These are phyloP conservation scores for Boletus sensibilis DNA, from an alignment of 768 basidiomycete genomes.

Conservation along the genomic window DNA sequence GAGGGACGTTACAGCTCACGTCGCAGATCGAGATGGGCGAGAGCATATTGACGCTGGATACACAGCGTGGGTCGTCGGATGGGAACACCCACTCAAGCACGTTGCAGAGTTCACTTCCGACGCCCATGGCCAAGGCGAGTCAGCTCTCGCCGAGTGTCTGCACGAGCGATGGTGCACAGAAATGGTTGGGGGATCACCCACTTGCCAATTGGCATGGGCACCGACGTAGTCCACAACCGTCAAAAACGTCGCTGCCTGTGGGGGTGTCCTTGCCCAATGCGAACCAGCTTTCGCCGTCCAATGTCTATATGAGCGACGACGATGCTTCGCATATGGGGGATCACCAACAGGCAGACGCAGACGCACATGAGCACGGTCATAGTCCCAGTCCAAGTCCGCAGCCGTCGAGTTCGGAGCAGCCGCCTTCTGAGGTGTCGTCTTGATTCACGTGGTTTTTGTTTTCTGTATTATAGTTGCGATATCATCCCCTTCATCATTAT, in stretches of 20 bases:
- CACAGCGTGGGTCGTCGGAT: background rate
- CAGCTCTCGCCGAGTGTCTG: background rate
- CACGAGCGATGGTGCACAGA: background rate
- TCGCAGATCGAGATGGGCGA: slow-evolving; percentile 17
- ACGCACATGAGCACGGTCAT: background rate
- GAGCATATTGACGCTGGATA: background rate
- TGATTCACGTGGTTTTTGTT: background rate
- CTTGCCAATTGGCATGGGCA: background rate
- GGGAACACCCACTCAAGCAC: background rate
- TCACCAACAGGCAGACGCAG: background rate
- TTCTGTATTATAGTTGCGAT: background rate
- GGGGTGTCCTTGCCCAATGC: background rate
- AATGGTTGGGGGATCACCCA: background rate
- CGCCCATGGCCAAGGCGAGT: background rate
- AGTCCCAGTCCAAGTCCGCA: background rate
- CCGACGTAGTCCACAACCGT: too few relatives aligned
- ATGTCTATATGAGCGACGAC: background rate
- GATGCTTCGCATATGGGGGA: background rate
- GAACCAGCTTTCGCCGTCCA: background rate
- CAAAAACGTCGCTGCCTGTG: background rate
- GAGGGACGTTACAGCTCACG: slow-evolving; percentile 13
- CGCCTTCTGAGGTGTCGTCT: background rate
- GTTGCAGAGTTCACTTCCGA: background rate
- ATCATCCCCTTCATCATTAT: background rate
- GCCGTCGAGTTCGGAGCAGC: background rate